Percentiles rank a stretch among this genome's conserved stretches.
Evolutionary conservation across 148 eudicot species (phyloP).

Genomic region (Chenopodium berlandieri): DNA sequence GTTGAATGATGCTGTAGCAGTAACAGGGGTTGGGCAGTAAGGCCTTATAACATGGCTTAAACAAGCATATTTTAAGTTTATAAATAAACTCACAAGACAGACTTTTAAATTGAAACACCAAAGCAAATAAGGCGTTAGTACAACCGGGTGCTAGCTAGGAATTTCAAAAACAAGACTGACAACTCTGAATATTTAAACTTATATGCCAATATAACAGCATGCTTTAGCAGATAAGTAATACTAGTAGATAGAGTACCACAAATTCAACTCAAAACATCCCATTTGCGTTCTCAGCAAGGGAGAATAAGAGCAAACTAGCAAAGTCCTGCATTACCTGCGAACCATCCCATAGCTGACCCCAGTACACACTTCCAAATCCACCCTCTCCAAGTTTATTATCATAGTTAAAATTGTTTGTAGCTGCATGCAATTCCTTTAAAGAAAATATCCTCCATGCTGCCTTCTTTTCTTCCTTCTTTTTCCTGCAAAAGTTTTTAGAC

Average conservation of each 20-base stretch:
- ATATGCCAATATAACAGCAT: not conserved
- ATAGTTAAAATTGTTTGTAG: conserved; percentile 88
- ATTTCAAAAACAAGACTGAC: not conserved
- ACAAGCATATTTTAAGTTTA: not conserved
- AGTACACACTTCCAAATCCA: conserved; percentile 96
- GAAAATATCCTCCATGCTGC: conserved; percentile 83
- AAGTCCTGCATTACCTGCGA: conserved; percentile 59
- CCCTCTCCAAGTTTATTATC: conserved; percentile 97
- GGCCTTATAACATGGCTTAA: not conserved
- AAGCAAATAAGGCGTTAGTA: not conserved
- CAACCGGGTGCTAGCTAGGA: not conserved
- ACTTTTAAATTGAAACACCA: not conserved
- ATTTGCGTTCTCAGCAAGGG: not conserved
- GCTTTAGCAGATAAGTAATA: not conserved
- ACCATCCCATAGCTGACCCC: conserved; percentile 99
- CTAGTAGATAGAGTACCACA: not conserved
- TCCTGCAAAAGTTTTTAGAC: conserved; percentile 41
- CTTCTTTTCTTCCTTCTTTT: conserved; percentile 52
- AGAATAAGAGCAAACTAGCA: not conserved
- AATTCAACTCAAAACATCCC: not conserved
- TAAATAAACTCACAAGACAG: not conserved
- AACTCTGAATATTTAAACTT: not conserved
- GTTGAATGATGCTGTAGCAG: not conserved
- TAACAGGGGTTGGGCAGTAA: not conserved
- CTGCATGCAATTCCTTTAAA: conserved; percentile 85